Conservation (phyloP, 306 rosid genomes). For the Hippophae rhamnoides region DNA sequence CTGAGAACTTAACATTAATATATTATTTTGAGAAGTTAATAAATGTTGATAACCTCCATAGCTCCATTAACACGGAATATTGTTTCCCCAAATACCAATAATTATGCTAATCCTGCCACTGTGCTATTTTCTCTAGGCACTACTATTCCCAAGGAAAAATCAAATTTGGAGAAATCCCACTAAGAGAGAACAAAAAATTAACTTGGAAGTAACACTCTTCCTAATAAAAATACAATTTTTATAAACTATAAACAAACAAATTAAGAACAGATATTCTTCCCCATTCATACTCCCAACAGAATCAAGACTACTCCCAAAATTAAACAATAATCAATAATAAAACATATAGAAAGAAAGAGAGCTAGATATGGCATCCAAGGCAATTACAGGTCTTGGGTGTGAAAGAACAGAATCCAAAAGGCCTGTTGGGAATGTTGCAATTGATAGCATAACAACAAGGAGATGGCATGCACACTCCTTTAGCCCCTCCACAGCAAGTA, state of each 20-base stretch:
- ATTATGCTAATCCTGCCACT: slow-evolving; percentile 36
- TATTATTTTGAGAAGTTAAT: slow-evolving; percentile 30
- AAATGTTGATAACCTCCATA: slow-evolving; percentile 45
- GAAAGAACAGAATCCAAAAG: slow-evolving; percentile 97
- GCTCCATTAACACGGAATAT: slow-evolving; percentile 36
- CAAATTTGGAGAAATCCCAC: slow-evolving; percentile 16
- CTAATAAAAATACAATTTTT: not conserved
- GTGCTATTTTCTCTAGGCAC: slow-evolving; percentile 33
- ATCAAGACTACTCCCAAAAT: slow-evolving; percentile 30
- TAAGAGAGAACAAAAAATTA: slow-evolving; percentile 13
- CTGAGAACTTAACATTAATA: slow-evolving; percentile 30
- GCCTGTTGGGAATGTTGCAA: slow-evolving; percentile 94
- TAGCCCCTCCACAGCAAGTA: slow-evolving; percentile 96
- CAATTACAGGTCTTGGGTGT: slow-evolving; percentile 98
- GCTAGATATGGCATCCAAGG: slow-evolving; percentile 84
- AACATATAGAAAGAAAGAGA: slow-evolving; percentile 7
- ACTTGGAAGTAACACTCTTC: slow-evolving; percentile 24
- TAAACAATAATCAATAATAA: slow-evolving; percentile 26
- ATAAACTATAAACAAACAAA: slow-evolving; percentile 31
- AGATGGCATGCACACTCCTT: slow-evolving; percentile 86
- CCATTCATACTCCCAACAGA: slow-evolving; percentile 44
- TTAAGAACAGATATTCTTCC: slow-evolving; percentile 63
- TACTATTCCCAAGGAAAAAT: slow-evolving; percentile 13
- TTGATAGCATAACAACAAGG: slow-evolving; percentile 99
- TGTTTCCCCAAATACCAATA: slow-evolving; percentile 29